phyloP scores from a whole-genome alignment of 2,329 filamentous ascomycete genomes.

The Fusarium citri region DNA sequence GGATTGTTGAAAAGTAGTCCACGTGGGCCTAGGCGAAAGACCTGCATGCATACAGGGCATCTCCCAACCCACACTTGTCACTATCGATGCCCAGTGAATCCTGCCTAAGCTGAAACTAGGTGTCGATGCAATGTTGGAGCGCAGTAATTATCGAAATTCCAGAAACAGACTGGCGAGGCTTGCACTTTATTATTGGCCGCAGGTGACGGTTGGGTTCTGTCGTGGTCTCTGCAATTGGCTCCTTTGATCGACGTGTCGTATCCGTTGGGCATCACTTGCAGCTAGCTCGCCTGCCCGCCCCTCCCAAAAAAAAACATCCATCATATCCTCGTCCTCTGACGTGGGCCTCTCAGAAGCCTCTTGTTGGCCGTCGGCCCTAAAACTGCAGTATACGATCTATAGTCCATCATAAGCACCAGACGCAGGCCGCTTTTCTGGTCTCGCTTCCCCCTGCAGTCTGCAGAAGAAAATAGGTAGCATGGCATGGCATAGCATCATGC shows the following conservation, averaged over 20 bases:
- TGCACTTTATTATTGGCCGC: constrained; percentile 31
- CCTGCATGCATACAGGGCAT: constrained; percentile 35
- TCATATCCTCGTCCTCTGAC: constrained; percentile 15
- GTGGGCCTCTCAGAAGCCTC: constrained; percentile 29
- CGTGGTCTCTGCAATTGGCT: constrained; percentile 16
- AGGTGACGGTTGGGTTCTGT: constrained; percentile 24
- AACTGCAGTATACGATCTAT: constrained; percentile 21
- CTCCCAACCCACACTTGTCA: constrained; percentile 32
- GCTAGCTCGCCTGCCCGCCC: constrained; percentile 15
- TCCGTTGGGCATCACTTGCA: constrained; percentile 37
- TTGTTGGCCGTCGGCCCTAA: constrained; percentile 16
- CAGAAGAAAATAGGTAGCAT: constrained; percentile 1
- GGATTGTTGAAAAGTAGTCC: constrained; percentile 4
- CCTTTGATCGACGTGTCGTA: constrained; percentile 29
- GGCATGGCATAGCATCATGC: constrained; percentile 4
- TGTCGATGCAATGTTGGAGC: constrained; percentile 20
- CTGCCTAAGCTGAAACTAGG: constrained; percentile 32
- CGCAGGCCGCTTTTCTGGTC: constrained; percentile 24
- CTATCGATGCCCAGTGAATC: constrained; percentile 36
- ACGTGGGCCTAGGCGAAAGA: constrained; percentile 25
- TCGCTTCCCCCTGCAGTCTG: constrained; percentile 16
- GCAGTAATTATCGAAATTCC: constrained; percentile 14
- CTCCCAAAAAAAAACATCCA: constrained; percentile 4
- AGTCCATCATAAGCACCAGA: constrained; percentile 21
- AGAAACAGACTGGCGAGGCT: constrained; percentile 26